These are phyloP conservation scores for Nicotiana sylvestris DNA, from an alignment of 257 asterid species.

Conservation along the genomic window DNA sequence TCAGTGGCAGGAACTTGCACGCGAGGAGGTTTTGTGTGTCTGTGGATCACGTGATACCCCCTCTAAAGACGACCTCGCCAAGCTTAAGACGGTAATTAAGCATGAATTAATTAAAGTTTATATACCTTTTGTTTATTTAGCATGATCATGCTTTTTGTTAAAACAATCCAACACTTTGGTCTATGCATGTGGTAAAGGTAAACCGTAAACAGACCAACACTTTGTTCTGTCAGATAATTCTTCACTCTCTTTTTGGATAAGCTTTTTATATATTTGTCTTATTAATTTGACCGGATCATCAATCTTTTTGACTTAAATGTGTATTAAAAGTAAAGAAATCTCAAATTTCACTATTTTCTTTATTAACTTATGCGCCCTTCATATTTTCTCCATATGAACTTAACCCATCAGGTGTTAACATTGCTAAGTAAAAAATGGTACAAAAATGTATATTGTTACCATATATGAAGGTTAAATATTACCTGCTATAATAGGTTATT, in stretches of 20 bases:
- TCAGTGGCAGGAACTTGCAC: constrained; percentile 57
- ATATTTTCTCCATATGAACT: no score
- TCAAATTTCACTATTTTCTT: not conserved
- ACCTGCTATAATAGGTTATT: no score
- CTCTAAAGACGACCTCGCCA: constrained; percentile 50
- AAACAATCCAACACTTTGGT: not conserved
- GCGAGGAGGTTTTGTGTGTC: constrained; percentile 48
- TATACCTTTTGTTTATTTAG: not conserved
- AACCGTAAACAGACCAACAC: not conserved
- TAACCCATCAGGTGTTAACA: no score
- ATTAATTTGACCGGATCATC: not conserved
- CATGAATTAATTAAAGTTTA: no score
- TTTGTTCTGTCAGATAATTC: not conserved
- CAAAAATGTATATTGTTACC: no score
- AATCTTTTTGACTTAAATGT: not conserved
- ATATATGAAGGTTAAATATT: no score
- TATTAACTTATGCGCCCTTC: no score
- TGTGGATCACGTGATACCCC: constrained; percentile 38
- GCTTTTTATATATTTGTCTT: not conserved
- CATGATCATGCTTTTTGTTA: not conserved
- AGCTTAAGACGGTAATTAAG: constrained; percentile 49
- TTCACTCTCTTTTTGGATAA: not conserved
- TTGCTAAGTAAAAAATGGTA: no score
- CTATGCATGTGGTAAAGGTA: not conserved
- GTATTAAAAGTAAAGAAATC: not conserved